Conservation (phyloP, 495 filamentous ascomycete species). For the Aspergillus hancockii region DNA sequence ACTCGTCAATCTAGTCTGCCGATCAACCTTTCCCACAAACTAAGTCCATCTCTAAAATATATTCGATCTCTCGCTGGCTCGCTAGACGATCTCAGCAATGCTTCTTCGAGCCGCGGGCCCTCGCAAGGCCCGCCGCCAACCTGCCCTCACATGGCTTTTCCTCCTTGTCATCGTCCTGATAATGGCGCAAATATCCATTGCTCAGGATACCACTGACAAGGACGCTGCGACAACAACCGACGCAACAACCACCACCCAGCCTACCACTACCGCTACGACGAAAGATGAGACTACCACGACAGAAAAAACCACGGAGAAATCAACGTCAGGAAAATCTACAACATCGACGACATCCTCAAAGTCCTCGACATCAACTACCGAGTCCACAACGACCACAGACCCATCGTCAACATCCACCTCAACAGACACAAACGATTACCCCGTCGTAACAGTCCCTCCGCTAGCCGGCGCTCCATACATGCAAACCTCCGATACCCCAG, state of each 20-base stretch:
- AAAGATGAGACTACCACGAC: conserved; percentile 18
- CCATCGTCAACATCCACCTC: conserved; percentile 23
- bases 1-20: background rate
- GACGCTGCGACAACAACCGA: conserved; percentile 24
- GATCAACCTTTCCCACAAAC: background rate
- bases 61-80: background rate
- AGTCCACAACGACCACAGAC: conserved; percentile 23
- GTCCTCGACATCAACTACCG: conserved; percentile 27
- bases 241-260: conserved; percentile 18
- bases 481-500: conserved; percentile 86
- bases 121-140: conserved; percentile 27
- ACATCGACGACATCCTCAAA: conserved; percentile 20
- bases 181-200: conserved; percentile 19
- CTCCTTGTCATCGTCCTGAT: conserved; percentile 23
- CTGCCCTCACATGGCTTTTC: conserved; percentile 22
- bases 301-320: conserved; percentile 17
- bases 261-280: conserved; percentile 21
- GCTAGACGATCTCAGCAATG: conserved; percentile 14
- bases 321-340: background rate
- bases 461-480: conserved; percentile 89
- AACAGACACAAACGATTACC: conserved; percentile 26
- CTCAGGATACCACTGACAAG: conserved; percentile 11
- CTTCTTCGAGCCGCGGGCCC: conserved; percentile 22
- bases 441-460: conserved; percentile 69
- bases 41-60: background rate